A percentile compares a stretch with the other conserved stretches of the same genome.
Conservation (phyloP, 2,329 filamentous ascomycete genomes). For the Cladosporium sp. region DNA sequence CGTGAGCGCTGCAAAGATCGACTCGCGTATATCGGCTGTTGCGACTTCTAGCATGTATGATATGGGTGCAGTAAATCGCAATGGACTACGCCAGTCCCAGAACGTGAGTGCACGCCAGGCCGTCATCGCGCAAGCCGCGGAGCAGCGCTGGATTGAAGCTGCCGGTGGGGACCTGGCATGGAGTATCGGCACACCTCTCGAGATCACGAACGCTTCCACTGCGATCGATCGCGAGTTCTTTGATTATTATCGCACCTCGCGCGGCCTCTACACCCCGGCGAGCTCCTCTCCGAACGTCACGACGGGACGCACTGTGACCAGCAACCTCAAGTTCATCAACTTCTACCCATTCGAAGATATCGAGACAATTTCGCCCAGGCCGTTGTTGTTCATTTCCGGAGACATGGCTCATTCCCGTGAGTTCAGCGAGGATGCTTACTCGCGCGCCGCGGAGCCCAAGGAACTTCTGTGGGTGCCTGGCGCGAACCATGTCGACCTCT, state of each 20-base stretch:
- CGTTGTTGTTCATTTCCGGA: constrained; percentile 18
- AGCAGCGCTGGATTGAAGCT: background rate
- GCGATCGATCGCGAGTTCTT: constrained; percentile 17
- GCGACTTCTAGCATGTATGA: constrained; percentile 21
- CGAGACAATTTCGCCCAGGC: constrained; percentile 20
- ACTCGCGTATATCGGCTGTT: constrained; percentile 16
- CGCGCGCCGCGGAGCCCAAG: constrained; percentile 19
- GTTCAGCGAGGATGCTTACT: constrained; percentile 20
- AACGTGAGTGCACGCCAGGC: constrained; percentile 3
- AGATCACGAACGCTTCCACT: constrained; percentile 11
- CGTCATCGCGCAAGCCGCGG: background rate
- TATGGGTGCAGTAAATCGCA: constrained; percentile 16
- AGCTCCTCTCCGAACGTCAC: constrained; percentile 17
- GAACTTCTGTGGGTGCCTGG: constrained; percentile 16
- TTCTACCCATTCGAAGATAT: constrained; percentile 22
- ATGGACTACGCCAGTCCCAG: constrained; percentile 11
- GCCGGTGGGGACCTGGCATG: background rate
- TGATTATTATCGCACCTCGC: constrained; percentile 21
- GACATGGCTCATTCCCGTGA: constrained; percentile 17
- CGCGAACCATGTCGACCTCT: constrained; percentile 18
- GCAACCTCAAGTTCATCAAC: constrained; percentile 18
- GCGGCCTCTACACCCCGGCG: constrained; percentile 12
- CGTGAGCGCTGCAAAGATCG: constrained; percentile 20
- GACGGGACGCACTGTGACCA: constrained; percentile 4
- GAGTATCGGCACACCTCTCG: constrained; percentile 6